These are phyloP conservation scores for Esteya vermicola DNA, from an alignment of 2,329 filamentous ascomycete species.

Conservation along the genomic window DNA sequence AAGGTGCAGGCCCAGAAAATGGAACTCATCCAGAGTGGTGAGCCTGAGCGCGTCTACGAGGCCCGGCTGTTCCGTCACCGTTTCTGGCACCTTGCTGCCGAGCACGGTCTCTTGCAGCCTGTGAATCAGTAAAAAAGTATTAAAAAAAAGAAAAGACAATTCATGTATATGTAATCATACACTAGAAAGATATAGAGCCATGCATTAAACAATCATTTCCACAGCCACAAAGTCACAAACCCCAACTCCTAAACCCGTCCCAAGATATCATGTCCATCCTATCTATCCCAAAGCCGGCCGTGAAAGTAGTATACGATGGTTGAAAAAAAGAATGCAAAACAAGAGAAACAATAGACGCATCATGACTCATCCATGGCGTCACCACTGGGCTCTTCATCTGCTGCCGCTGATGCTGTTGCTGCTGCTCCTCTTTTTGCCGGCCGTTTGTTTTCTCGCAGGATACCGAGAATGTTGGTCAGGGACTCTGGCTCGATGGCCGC, in stretches of 20 bases:
- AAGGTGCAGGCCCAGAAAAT: slow-evolving; percentile 13
- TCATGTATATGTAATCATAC: neutral
- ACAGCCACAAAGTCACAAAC: too few species aligned
- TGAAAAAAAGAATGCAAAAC: too few species aligned
- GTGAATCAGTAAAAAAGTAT: neutral
- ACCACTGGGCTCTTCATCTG: too few species aligned
- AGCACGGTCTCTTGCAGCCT: slow-evolving; percentile 23
- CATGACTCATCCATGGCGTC: slow-evolving; percentile 17
- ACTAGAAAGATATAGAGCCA: too few species aligned
- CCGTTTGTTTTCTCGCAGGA: slow-evolving; percentile 7
- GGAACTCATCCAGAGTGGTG: neutral
- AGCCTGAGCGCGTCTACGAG: neutral
- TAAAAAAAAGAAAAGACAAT: neutral
- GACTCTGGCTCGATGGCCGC: slow-evolving; percentile 27
- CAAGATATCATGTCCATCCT: too few species aligned
- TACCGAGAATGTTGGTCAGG: slow-evolving; percentile 10
- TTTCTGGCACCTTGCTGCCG: slow-evolving; percentile 33
- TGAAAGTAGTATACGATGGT: too few species aligned
- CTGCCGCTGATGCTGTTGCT: neutral
- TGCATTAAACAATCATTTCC: too few species aligned
- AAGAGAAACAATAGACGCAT: neutral
- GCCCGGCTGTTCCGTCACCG: slow-evolving; percentile 30
- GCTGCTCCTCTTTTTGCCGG: neutral
- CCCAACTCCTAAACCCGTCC: neutral
- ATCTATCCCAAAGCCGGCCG: too few species aligned